A percentile compares a stretch with the other conserved stretches of the same genome.
Conservation (phyloP, 208 protist species). For the Histomonas meleagridis region DNA sequence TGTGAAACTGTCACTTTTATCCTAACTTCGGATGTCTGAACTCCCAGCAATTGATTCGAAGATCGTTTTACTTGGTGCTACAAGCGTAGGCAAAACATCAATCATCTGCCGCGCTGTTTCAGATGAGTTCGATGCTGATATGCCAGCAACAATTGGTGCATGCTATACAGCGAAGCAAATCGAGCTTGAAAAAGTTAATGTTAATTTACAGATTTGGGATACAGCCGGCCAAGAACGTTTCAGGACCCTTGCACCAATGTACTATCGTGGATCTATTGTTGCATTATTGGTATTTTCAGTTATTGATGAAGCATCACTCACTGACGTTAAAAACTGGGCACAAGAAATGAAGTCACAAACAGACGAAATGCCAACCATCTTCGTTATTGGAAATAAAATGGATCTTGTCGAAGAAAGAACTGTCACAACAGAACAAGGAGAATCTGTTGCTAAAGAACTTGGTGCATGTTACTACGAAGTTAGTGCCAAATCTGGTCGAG, state of each 20-base stretch:
- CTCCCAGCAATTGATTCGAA: neutral
- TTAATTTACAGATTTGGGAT: conserved; percentile 26
- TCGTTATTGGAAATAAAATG: conserved; percentile 27
- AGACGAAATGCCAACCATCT: neutral
- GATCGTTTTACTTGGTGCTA: conserved; percentile 22
- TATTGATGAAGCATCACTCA: neutral
- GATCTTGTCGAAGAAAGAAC: neutral
- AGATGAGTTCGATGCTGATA: neutral
- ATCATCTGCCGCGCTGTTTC: neutral
- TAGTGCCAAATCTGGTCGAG: neutral
- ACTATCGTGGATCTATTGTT: neutral
- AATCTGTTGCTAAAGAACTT: neutral
- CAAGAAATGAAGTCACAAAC: neutral
- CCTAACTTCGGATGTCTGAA: no score
- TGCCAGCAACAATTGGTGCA: conserved; percentile 25
- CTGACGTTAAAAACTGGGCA: neutral
- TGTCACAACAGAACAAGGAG: neutral
- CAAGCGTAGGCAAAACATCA: conserved; percentile 18
- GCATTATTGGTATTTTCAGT: conserved; percentile 8
- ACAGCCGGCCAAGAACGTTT: conserved; percentile 27
- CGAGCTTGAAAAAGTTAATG: neutral
- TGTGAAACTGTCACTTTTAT: no score
- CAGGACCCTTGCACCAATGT: neutral
- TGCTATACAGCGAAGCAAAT: neutral
- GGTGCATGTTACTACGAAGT: neutral